phyloP scores from a whole-genome alignment of 129 eudicot species.

The Flaveria bidentis region DNA sequence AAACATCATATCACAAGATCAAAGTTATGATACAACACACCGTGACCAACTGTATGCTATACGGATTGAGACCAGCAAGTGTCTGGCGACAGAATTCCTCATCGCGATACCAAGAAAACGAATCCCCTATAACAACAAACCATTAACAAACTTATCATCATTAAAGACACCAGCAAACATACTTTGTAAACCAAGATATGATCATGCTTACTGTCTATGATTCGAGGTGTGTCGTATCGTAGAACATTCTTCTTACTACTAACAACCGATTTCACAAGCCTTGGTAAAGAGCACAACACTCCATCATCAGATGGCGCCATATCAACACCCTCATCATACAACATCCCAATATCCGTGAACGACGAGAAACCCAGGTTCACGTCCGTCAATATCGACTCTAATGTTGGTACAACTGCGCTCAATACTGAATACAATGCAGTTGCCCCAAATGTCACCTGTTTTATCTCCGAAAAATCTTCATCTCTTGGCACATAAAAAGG shows the following conservation, averaged over 20 bases:
- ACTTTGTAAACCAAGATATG: too few relatives aligned
- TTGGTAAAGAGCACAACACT: constrained; percentile 41
- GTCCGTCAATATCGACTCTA: constrained; percentile 33
- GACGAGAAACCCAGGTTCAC: constrained; percentile 42
- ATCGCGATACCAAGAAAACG: constrained; percentile 75
- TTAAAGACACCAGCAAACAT: not conserved
- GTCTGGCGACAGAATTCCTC: constrained; percentile 73
- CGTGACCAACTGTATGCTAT: constrained; percentile 59
- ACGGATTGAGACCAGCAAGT: constrained; percentile 81
- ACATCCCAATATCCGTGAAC: constrained; percentile 57
- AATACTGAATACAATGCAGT: constrained; percentile 51
- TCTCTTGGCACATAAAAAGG: constrained; percentile 73
- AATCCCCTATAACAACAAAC: constrained; percentile 51
- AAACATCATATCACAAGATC: not conserved
- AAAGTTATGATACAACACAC: constrained; percentile 29
- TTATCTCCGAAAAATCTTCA: constrained; percentile 70
- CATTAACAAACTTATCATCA: not conserved
- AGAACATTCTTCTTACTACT: constrained; percentile 28
- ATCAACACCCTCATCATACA: constrained; percentile 55
- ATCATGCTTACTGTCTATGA: constrained; percentile 45
- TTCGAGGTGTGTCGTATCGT: constrained; percentile 58
- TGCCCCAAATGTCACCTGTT: constrained; percentile 47
- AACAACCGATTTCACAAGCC: constrained; percentile 40
- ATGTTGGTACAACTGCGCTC: constrained; percentile 48
- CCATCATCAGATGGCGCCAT: not conserved